phyloP scores from a whole-genome alignment of 2,329 filamentous ascomycete species.

The Sporothrix sp. region DNA sequence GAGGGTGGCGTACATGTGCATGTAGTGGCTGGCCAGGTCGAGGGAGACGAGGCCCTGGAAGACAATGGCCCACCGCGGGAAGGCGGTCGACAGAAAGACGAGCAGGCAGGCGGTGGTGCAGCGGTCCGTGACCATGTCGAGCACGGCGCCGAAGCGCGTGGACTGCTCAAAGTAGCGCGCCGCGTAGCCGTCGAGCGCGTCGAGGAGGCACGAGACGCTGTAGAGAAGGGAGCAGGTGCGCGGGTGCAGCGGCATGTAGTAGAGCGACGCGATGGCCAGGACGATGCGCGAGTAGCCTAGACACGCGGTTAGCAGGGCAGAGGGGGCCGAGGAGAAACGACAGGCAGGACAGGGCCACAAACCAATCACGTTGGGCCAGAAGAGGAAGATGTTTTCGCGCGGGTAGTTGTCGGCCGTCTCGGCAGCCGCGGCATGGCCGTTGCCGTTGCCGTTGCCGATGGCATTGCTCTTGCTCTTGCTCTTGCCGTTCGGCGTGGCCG shows the following conservation, averaged over 20 bases:
- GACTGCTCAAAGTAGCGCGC: constrained; percentile 82
- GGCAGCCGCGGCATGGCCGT: constrained; percentile 21
- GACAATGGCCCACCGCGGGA: constrained; percentile 84
- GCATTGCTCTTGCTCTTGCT: too few species aligned
- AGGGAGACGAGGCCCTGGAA: constrained; percentile 91
- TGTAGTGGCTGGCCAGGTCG: constrained; percentile 93
- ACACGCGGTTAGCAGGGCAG: not conserved
- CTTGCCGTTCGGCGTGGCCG: constrained; percentile 17
- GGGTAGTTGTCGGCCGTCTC: not conserved
- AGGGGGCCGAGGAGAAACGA: not conserved
- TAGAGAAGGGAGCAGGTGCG: constrained; percentile 88
- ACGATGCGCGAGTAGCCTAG: constrained; percentile 68
- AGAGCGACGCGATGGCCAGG: constrained; percentile 80
- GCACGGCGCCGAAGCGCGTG: constrained; percentile 88
- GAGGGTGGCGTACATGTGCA: constrained; percentile 97
- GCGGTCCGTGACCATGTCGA: constrained; percentile 98
- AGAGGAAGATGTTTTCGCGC: constrained; percentile 69
- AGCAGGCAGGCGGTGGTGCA: constrained; percentile 93
- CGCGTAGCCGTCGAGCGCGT: constrained; percentile 91
- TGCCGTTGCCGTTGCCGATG: constrained; percentile 29
- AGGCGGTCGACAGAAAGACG: constrained; percentile 89
- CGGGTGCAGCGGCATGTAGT: constrained; percentile 99
- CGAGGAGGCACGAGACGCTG: constrained; percentile 86
- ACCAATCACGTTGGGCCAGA: constrained; percentile 77
- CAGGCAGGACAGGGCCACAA: constrained; percentile 14